Base-by-base conservation (phyloP, 2,329 filamentous ascomycete genomes). In the Claviceps fusiformis region DNA sequence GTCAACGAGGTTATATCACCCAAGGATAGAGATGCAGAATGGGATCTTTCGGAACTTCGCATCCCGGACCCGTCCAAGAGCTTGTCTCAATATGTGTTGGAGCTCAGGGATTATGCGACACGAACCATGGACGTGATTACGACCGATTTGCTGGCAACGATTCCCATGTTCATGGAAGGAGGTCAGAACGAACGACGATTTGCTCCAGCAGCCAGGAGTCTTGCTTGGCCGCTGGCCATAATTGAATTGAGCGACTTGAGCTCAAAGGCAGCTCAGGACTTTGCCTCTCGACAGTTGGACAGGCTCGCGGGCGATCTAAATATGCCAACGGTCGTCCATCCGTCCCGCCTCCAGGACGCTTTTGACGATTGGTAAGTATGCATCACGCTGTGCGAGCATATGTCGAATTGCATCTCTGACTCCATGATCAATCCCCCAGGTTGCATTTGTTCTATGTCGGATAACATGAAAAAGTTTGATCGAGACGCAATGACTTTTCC, bases 171-270 rank as follows among this genome's bases (percentile, higher is more conserved):
- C 51, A 41, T 58, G 27, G 61, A 59, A 29, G 41, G 33, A 5
- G 46, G 53, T n/a, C 46, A 35, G 1, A 13, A 41, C 15, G 57
- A 43, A 35, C 49, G 52, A 9, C 58, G 57, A 4, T 64, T 64
- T 45, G 51, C 55, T 9, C 53, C 63, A n/a, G 29, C 60, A 3
- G 62, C 58, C 1, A 59, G 62, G 41, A 61, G 57, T 24, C 54
- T 65, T 4, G 58, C 58, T 29, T 65, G 62, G 63, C 62, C 63
- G 5, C 52, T 64, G 46, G 55, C 54, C 2, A 58, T 65, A 27
- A 43, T 65, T 4, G 52, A 62, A 31, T 51, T 55, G 15, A 55
- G 47, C 11, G 7, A 43, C 5, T 19, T 59, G 1, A 59, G 58
- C 47, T 55, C 58, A 1, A n/a, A 45, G 5, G 55, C 56, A 15